Evolutionary conservation across 225 moss, liverwort and hornwort species (phyloP), one percentile per base, ranked within the genome.

Genomic region (Marchantia polymorpha): DNA sequence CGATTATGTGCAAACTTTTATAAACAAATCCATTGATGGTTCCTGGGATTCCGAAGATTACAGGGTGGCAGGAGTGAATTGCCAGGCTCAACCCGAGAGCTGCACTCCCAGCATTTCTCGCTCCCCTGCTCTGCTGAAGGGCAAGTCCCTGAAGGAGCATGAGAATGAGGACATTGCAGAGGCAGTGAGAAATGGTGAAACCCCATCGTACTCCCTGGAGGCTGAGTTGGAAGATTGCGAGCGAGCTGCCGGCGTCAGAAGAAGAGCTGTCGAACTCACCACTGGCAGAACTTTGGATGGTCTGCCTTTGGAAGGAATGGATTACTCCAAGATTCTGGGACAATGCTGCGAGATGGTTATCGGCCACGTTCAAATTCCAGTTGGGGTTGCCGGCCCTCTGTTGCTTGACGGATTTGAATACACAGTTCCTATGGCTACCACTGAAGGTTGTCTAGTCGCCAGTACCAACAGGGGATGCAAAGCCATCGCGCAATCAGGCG

Each of bases 291-390:
- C 92, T 19, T 83, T 97, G 0, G 85, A 92, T 76, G 93, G 93
- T 7, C 74, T 97, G 13, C 94, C 96, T 3, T 73, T 94, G 72
- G 1, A 77, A 10, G 96, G 96, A n/a, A n/a, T 97, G 74, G 94
- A 97, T 77, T 97, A 97, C 17, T 86, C 88, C 69, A 90, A 91
- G 64, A 85, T 97, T 22, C 86, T 94, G 47, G 96, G 96, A 23
- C 93, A 93, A 87, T 97, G 97, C 90, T 97, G 97, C 60, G 97
- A 97, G 89, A 94, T 94, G 94, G 97, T 97, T n/a, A 88, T 97
- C 0, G 97, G 97, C 2, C 91, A 93, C 52, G 90, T 97, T 53
- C 97, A 97, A 86, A 60, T 97, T 55, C 97, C 97, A 0, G 93
- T 97, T 0, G 97, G 97, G 20, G 92, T 97, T 59, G 97, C 94